Evolutionary conservation across 768 basidiomycete genomes (phyloP), one percentile per base, ranked within the genome.

Genomic region (Chalciporus pseudorubinellus): DNA sequence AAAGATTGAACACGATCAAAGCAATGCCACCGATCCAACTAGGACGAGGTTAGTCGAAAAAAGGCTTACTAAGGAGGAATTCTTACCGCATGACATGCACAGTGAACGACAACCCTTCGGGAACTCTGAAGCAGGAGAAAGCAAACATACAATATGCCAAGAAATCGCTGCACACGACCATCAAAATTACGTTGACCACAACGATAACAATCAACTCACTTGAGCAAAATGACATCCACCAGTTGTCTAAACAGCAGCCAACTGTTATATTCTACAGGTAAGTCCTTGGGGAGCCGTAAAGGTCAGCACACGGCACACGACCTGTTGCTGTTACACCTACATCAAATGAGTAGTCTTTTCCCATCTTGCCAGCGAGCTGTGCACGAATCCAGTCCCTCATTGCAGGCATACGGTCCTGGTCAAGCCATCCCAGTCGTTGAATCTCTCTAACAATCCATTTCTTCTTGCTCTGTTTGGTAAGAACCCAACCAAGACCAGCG

Each of bases 141-240:
- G 94, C 92, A 68, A 97, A 98, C 80, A 97, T 82, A 72, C 87
- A 90, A 67, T 98, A 98, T 5, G 95, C 85, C 60, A 95, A 64
- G 68, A 98, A 98, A 66, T 98, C 95, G 66, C 94, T 97, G 63
- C 16, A 42, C 36, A 39, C 47, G 12, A 57, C 36, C 56, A 12
- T 29, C 42, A 55, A 46, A 39, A 33, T 39, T 47, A 38, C 21
- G 28, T 22, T 19, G 13, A 24, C 28, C 14, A 38, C 46, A 21
- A n/a, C 13, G 16, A 41, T 18, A 34, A 48, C 12, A 19, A 9
- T 22, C 18, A 16, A 79, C 85, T 47, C 57, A 97, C 93, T 98
- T 98, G 64, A 98, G 80, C 38, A 99, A 78, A 62, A 98, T 98
- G 22, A 97, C 82, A 69, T 98, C 95, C 19, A 98, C 95, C n/a